Percentiles rank a stretch among this genome's conserved stretches.
phyloP scores from a whole-genome alignment of 2,329 filamentous ascomycete species.

The Pseudohalonectria lignicola region DNA sequence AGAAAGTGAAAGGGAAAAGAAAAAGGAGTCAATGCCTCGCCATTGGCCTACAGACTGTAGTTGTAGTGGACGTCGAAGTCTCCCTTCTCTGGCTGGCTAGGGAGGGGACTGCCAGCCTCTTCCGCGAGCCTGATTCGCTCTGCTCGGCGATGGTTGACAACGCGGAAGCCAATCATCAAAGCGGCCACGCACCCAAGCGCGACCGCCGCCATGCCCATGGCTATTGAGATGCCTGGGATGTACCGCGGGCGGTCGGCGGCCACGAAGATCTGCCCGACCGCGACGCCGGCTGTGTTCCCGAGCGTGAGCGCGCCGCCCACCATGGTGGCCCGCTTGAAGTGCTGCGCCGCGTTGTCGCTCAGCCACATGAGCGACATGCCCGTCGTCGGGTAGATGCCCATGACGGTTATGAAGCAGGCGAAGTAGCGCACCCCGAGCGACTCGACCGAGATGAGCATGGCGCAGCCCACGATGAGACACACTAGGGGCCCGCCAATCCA shows the following conservation, averaged over 20 bases:
- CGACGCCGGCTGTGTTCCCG: slow-evolving; percentile 13
- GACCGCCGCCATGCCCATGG: background rate
- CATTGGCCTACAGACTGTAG: too few species aligned
- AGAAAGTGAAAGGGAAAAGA: too few species aligned
- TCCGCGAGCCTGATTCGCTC: too few species aligned
- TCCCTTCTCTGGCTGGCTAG: too few species aligned
- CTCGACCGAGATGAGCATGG: slow-evolving; percentile 14
- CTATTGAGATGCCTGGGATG: slow-evolving; percentile 1
- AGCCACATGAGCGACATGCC: slow-evolving; percentile 31
- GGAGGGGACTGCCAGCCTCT: too few species aligned
- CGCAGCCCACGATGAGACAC: slow-evolving; percentile 18
- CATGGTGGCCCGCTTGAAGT: slow-evolving; percentile 35
- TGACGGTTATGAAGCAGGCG: slow-evolving; percentile 3
- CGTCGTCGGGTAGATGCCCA: slow-evolving; percentile 17
- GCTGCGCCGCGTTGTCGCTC: slow-evolving; percentile 32
- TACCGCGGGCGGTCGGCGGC: slow-evolving; percentile 11
- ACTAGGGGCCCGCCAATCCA: slow-evolving; percentile 11
- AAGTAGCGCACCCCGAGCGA: slow-evolving; percentile 14
- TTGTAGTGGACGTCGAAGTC: too few species aligned
- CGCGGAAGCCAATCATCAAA: background rate
- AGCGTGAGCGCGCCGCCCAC: slow-evolving; percentile 29
- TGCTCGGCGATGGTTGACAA: too few species aligned
- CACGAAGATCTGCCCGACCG: slow-evolving; percentile 13
- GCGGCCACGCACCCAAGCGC: background rate
- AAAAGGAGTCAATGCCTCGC: too few species aligned